Evolutionary conservation across 2,329 filamentous ascomycete species (phyloP), one percentile per base, ranked within the genome.

Genomic region (Colletotrichum spinosum): DNA sequence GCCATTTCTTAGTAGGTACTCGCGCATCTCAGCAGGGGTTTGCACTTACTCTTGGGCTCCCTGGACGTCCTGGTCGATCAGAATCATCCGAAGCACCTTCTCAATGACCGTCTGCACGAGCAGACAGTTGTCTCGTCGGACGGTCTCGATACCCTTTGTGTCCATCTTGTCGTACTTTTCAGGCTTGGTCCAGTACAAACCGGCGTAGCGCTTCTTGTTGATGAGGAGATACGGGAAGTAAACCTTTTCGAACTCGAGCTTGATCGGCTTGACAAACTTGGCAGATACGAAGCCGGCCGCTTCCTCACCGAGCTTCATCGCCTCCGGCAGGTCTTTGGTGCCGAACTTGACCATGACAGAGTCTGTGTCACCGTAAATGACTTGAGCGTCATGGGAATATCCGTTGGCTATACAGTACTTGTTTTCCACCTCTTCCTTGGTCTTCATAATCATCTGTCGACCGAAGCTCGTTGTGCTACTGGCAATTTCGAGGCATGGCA

Each of bases 341-440:
- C 96, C 96, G 71, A 99, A 99, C 75, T 97, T 98, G 67, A 99
- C 95, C 96, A 99, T 99, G 81, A 99, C 96, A 8, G 96, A 99
- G 85, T 99, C 96, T 2, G 96, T 99, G 78, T 99, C 96, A 81
- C 96, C 96, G 72, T 99, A 99, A 69, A 99, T 97, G 80, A 99
- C 96, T 75, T 97, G 90, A 0, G 96, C 96, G 76, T 99, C 92
- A 76, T 98, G 93, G 2, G 87, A 89, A 78, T 98, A 99, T 15
- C 96, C 96, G 72, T 99, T 98, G 54, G 92, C 92, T 61, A 97
- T 94, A 53, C 88, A 95, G 78, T 97, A 99, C 70, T 88, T 90
- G 45, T 87, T 85, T 79, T 98, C 95, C 7, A 99, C 96, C 76
- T 98, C 96, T n/a, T 91, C 86, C 78, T 97, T 98, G 1, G 96